Base-by-base conservation (phyloP, 805 yeast species). In the Candida boidinii region DNA sequence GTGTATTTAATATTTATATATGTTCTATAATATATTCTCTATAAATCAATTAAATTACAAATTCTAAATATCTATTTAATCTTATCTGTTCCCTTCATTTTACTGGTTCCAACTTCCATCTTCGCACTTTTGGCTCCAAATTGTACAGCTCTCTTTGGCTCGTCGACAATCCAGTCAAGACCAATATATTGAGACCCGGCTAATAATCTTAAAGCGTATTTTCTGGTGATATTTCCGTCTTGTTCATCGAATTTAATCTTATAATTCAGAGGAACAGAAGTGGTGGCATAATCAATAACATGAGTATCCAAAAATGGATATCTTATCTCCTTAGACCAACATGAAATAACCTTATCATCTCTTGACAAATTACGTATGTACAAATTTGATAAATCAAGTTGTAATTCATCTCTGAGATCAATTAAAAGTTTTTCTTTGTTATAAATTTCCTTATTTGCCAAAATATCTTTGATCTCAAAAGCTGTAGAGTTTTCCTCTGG, bases 81-180 rank as follows among this genome's bases (percentile, higher is more conserved):
- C 34, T 56, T 45, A 45, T 80, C 92, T 0, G 88, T 81, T 0
- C 97, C 97, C 46, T 76, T 80, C 26, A 71, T 64, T 44, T 75
- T 80, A 4, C 88, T 79, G 28, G 80, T 73, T 1, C 90, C 90
- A 3, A 76, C 66, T 40, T 82, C 88, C 79, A 92, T 76, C 54
- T 90, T 94, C 1, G 99, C 98, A 50, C 95, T 80, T 41, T 82
- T 78, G 0, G 97, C 84, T 0, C 99, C 99, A 55, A 92, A 92
- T 51, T 92, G 98, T 39, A 92, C 87, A 0, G 99, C 99, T 29
- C 99, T 65, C 51, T 92, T 92, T 2, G 81, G 74, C 49, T 92
- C 97, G 16, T 64, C 61, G 13, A 75, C 59, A 0, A 87, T 92
- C 52, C 66, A 68, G 0, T 41, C 51, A 14, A 79, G 42, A 1